phyloP scores from a whole-genome alignment of 768 basidiomycete genomes.

The Auricularia auricula-judae region DNA sequence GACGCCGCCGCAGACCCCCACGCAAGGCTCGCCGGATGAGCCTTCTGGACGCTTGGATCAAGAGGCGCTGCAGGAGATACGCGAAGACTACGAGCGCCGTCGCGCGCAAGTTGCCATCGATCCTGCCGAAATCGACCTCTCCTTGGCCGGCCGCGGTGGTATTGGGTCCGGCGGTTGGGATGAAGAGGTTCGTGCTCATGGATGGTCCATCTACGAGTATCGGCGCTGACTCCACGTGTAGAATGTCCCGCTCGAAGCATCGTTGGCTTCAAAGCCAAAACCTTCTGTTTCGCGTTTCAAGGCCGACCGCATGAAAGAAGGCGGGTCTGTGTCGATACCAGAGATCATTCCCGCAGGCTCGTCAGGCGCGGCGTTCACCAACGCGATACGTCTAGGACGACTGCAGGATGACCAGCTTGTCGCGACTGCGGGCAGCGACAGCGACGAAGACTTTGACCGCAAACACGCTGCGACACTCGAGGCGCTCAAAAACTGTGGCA shows the following conservation, averaged over 20 bases:
- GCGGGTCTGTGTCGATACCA: background rate
- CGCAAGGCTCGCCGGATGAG: background rate
- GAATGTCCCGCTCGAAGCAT: background rate
- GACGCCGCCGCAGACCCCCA: background rate
- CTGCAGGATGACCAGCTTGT: slow-evolving; percentile 1
- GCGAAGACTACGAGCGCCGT: background rate
- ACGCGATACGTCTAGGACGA: background rate
- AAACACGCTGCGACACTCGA: background rate
- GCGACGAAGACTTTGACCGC: background rate
- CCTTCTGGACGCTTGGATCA: background rate
- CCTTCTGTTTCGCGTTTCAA: slow-evolving; percentile 4
- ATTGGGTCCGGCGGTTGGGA: slow-evolving; percentile 5
- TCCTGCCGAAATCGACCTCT: background rate
- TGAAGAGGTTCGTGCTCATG: background rate
- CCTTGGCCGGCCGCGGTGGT: background rate
- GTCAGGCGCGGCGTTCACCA: background rate
- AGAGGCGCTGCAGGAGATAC: background rate
- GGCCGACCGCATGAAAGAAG: background rate
- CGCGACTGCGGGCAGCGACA: background rate
- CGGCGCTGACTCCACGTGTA: background rate
- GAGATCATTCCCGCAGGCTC: background rate
- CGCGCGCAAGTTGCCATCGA: background rate
- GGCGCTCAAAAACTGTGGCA: slow-evolving; percentile 1
- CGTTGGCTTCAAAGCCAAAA: background rate
- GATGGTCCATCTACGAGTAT: no score